phyloP scores from a whole-genome alignment of 108 stramenopile genomes.

The Nitzschia inconspicua region DNA sequence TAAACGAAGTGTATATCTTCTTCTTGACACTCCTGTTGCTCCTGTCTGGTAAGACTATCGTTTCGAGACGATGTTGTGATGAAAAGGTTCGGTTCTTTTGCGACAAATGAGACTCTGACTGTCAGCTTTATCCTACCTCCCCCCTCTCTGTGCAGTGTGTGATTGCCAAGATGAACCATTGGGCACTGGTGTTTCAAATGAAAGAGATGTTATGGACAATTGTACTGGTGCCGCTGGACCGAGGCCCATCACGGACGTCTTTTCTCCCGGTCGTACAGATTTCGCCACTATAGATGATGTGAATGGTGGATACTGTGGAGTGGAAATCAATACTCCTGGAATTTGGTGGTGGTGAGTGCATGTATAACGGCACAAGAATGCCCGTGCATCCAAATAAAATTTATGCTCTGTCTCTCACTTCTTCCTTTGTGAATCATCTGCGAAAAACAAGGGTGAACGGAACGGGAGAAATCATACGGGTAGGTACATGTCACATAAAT shows the following conservation, averaged over 20 bases:
- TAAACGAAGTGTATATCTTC: too few relatives aligned
- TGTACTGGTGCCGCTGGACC: constrained; percentile 19
- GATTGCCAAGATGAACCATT: constrained; percentile 1
- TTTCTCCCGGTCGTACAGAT: constrained; percentile 19
- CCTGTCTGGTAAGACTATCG: too few relatives aligned
- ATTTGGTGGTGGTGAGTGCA: constrained; percentile 30
- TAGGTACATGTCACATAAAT: constrained; percentile 18
- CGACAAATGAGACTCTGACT: too few relatives aligned
- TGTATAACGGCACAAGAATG: too few relatives aligned
- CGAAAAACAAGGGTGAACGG: constrained; percentile 4
- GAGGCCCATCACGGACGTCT: constrained; percentile 14
- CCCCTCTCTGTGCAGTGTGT: too few relatives aligned
- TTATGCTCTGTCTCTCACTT: too few relatives aligned
- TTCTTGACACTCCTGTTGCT: too few relatives aligned
- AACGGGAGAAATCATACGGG: constrained; percentile 20
- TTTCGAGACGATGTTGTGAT: too few relatives aligned
- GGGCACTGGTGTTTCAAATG: constrained; percentile 11
- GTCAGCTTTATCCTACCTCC: too few relatives aligned
- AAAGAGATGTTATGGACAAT: constrained; percentile 10
- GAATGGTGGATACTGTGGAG: constrained; percentile 17
- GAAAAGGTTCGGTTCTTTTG: too few relatives aligned
- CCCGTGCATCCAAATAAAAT: too few relatives aligned
- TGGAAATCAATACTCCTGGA: constrained; percentile 19
- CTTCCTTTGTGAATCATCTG: neutral
- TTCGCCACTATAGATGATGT: constrained; percentile 7